Percentiles rank a stretch among this genome's conserved stretches.
Evolutionary conservation across 2,329 filamentous ascomycete genomes (phyloP).

Genomic region (Xylariaceae sp.): DNA sequence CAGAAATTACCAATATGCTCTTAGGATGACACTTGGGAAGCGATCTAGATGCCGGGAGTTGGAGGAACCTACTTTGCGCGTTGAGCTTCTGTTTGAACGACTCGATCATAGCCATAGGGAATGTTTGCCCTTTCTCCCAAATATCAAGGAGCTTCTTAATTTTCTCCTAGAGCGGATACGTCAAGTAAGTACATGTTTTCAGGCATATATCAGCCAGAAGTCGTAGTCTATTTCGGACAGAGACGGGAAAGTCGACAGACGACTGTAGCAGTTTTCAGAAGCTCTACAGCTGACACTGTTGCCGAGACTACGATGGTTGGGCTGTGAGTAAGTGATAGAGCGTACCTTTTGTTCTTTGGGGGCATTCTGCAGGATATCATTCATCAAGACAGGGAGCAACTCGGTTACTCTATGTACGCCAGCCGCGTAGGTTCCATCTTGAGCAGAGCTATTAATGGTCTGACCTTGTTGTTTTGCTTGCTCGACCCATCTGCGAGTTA

Average conservation of each 20-base stretch:
- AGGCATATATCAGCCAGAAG: constrained; percentile 8
- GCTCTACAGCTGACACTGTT: constrained; percentile 13
- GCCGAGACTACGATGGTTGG: constrained; percentile 24
- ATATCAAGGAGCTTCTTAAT: constrained; percentile 94
- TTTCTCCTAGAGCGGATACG: constrained; percentile 71
- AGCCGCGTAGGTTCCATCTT: constrained; percentile 89
- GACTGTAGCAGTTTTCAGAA: constrained; percentile 10
- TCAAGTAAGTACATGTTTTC: constrained; percentile 38
- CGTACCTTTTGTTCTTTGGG: constrained; percentile 97
- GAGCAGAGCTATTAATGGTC: constrained; percentile 71
- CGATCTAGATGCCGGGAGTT: constrained; percentile 1
- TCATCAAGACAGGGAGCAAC: constrained; percentile 88
- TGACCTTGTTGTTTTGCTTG: constrained; percentile 85
- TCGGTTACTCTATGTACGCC: constrained; percentile 96
- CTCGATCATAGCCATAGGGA: constrained; percentile 73
- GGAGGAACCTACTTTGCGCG: constrained; percentile 59
- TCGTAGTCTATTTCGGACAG: neutral
- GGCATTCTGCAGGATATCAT: constrained; percentile 84
- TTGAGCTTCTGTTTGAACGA: constrained; percentile 79
- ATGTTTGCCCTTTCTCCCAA: constrained; percentile 94
- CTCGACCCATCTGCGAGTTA: constrained; percentile 98
- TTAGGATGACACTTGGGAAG: too few relatives aligned
- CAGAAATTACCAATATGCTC: neutral
- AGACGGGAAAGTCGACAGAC: constrained; percentile 1
- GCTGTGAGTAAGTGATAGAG: constrained; percentile 33